phyloP scores from a whole-genome alignment of 176 grass and related monocot species.

The Rhipidocladum racemiflorum region DNA sequence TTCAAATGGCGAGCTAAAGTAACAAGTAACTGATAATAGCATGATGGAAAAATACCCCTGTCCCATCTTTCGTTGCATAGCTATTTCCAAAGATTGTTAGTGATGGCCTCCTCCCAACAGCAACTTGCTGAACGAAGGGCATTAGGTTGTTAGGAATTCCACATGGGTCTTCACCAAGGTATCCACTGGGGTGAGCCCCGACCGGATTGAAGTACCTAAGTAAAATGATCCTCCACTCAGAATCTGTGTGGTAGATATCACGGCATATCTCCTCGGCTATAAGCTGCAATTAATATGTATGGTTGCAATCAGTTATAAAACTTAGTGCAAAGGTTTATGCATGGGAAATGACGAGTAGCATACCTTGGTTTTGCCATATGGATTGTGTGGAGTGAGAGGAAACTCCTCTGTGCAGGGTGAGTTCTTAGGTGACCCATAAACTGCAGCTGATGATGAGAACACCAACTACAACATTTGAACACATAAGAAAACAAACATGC shows the following conservation, averaged over 20 bases:
- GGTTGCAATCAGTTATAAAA: slow-evolving; percentile 37
- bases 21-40: background rate
- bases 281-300: slow-evolving; percentile 59
- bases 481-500: background rate
- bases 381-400: slow-evolving; percentile 79
- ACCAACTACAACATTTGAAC: slow-evolving; percentile 70
- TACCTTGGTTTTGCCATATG: slow-evolving; percentile 95
- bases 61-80: slow-evolving; percentile 90
- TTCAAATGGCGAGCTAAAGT: slow-evolving; percentile 5
- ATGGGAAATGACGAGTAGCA: slow-evolving; percentile 30
- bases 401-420: slow-evolving; percentile 93
- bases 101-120: slow-evolving; percentile 80
- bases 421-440: slow-evolving; percentile 87
- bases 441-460: slow-evolving; percentile 94
- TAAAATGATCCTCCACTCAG: slow-evolving; percentile 91
- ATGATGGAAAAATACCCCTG: slow-evolving; percentile 62
- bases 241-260: slow-evolving; percentile 68
- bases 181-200: slow-evolving; percentile 88
- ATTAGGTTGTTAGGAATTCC: slow-evolving; percentile 97
- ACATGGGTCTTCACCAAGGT: slow-evolving; percentile 86
- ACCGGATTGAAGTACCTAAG: slow-evolving; percentile 97
- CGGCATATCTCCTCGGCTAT: slow-evolving; percentile 89
- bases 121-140: slow-evolving; percentile 97
- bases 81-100: slow-evolving; percentile 91
- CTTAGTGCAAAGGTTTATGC: background rate